These are phyloP conservation scores for Fusarium beomiforme DNA, from an alignment of 2,329 filamentous ascomycete genomes.

Conservation along the genomic window DNA sequence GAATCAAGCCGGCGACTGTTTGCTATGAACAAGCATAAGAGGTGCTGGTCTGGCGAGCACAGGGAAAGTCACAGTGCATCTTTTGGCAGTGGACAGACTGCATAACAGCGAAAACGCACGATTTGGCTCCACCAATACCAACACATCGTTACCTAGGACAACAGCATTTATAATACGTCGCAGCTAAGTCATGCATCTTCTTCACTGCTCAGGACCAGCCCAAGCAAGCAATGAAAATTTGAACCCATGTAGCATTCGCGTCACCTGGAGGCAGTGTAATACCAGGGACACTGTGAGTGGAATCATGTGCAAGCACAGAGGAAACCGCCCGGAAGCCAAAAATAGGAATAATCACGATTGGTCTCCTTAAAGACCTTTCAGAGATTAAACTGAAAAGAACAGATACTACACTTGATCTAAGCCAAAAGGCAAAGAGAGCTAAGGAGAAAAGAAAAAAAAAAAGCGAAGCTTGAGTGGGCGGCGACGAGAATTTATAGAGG, in stretches of 20 bases:
- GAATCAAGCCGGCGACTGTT: background rate
- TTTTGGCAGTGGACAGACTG: background rate
- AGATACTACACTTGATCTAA: constrained; percentile 97
- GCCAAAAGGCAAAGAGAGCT: constrained; percentile 67
- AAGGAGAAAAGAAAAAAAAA: constrained; percentile 48
- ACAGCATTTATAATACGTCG: background rate
- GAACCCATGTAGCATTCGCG: constrained; percentile 46
- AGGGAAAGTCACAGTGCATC: background rate
- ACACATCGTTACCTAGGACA: too few relatives aligned
- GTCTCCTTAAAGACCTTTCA: constrained; percentile 80
- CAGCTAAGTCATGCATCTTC: constrained; percentile 38
- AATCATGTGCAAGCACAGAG: constrained; percentile 52
- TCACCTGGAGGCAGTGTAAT: constrained; percentile 55
- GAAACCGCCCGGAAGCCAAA: constrained; percentile 47
- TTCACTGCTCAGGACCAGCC: constrained; percentile 47
- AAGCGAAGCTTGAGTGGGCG: constrained; percentile 21
- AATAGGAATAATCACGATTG: constrained; percentile 84
- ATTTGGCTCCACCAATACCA: too few relatives aligned
- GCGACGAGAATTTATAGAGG: constrained; percentile 35
- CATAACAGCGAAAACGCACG: too few relatives aligned
- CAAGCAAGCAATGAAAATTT: constrained; percentile 49
- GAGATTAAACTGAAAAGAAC: constrained; percentile 98
- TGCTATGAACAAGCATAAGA: background rate
- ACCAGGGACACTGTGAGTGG: constrained; percentile 52
- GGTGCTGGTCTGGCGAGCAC: background rate